These are phyloP conservation scores for Arctostaphylos glauca DNA, from an alignment of 148 eudicot species.

Conservation along the genomic window DNA sequence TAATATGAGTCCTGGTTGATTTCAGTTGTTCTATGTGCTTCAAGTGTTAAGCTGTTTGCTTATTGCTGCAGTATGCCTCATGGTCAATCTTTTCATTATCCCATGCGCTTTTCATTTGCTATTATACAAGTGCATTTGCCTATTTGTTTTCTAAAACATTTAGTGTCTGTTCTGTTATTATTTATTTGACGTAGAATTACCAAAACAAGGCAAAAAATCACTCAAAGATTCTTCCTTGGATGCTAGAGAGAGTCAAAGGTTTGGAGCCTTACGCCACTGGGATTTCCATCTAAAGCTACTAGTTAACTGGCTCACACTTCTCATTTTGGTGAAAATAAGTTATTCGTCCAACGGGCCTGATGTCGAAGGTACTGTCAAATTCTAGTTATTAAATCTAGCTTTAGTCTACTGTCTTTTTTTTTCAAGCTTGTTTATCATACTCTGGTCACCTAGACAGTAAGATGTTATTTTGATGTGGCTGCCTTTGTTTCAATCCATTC, in stretches of 20 bases:
- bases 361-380: conserved; percentile 57
- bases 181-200: conserved; percentile 11
- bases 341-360: conserved; percentile 52
- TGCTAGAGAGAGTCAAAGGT: conserved; percentile 22
- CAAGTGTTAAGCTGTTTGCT: background rate
- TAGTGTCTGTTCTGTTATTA: background rate
- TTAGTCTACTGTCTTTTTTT: background rate
- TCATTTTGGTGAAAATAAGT: conserved; percentile 35
- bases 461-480: background rate
- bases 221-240: conserved; percentile 24
- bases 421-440: background rate
- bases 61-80: background rate
- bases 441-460: background rate
- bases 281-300: conserved; percentile 29
- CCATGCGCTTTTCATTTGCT: background rate
- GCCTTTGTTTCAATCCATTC: background rate
- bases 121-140: background rate
- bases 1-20: background rate
- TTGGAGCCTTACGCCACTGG: conserved; percentile 16
- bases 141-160: background rate
- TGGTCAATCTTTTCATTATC: conserved; percentile 3
- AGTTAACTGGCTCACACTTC: conserved; percentile 37
- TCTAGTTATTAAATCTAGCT: background rate
- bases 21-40: background rate
- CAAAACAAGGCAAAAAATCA: conserved; percentile 14